Percentiles rank a stretch among this genome's conserved stretches.
Conservation (phyloP, 306 rosid species). For the Cucurbita pepo region DNA sequence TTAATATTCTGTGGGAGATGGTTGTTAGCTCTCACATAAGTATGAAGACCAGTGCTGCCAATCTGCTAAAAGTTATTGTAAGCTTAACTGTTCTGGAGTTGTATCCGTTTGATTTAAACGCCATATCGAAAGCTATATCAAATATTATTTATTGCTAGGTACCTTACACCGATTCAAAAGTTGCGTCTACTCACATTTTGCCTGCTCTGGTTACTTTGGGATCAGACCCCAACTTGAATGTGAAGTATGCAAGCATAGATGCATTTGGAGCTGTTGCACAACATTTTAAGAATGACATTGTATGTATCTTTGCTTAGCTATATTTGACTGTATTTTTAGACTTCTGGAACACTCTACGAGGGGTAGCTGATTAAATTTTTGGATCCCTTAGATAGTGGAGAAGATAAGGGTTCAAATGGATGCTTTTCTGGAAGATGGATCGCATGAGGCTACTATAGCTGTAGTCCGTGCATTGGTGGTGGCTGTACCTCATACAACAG, state of each 20-base stretch:
- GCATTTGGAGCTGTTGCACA: conserved; percentile 95
- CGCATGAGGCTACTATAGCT: conserved; percentile 86
- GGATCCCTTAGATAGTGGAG: conserved; percentile 61
- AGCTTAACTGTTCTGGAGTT: conserved; percentile 18
- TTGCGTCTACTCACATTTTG: conserved; percentile 81
- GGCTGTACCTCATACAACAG: conserved; percentile 89
- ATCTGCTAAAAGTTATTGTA: conserved; percentile 72
- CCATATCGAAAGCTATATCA: conserved; percentile 10
- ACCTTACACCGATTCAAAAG: conserved; percentile 75
- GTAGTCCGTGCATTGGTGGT: conserved; percentile 83
- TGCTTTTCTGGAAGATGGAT: conserved; percentile 98
- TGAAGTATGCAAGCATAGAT: conserved; percentile 90
- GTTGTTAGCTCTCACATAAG: conserved; percentile 64
- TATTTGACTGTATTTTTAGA: conserved; percentile 4
- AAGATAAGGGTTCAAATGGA: conserved; percentile 98
- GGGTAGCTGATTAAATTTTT: conserved; percentile 12
- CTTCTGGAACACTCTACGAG: conserved; percentile 9
- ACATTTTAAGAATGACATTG: conserved; percentile 76
- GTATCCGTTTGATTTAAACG: conserved; percentile 12
- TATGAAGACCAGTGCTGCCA: conserved; percentile 79
- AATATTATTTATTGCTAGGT: conserved; percentile 29
- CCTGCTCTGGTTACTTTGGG: conserved; percentile 95
- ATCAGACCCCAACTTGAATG: conserved; percentile 73
- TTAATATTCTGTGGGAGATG: conserved; percentile 95
- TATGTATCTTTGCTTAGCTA: conserved; percentile 20